Conservation (phyloP, 768 basidiomycete species). For the Boletus patriciae region DNA sequence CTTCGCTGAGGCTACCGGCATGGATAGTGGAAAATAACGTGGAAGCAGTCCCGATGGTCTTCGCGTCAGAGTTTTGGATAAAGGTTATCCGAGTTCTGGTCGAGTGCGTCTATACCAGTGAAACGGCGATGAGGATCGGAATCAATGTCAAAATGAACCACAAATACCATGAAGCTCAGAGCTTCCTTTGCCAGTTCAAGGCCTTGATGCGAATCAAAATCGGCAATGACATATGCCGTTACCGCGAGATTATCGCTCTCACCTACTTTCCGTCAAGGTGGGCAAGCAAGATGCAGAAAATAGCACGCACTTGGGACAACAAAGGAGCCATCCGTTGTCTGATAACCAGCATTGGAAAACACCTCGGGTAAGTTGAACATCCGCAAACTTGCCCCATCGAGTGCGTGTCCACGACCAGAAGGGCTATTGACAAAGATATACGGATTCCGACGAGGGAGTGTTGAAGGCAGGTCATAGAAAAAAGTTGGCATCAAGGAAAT, state of each 20-base stretch:
- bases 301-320: conserved; percentile 59
- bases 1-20: conserved; percentile 37
- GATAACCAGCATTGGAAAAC: conserved; percentile 40
- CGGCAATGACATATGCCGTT: conserved; percentile 68
- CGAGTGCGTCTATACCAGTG: conserved; percentile 39
- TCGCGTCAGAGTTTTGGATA: conserved; percentile 63
- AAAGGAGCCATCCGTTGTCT: conserved; percentile 45
- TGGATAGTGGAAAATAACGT: conserved; percentile 49
- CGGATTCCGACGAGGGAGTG: conserved; percentile 67
- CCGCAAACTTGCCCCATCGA: conserved; percentile 8
- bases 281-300: neutral
- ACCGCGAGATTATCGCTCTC: conserved; percentile 33
- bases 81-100: conserved; percentile 66
- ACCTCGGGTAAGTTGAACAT: conserved; percentile 34
- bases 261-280: conserved; percentile 15
- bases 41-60: conserved; percentile 32
- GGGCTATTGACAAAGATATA: conserved; percentile 62
- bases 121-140: neutral
- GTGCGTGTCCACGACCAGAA: conserved; percentile 24
- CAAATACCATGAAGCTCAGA: conserved; percentile 60
- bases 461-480: conserved; percentile 88
- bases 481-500: conserved; percentile 59
- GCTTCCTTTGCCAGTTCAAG: conserved; percentile 61
- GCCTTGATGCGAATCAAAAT: conserved; percentile 69
- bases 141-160: neutral